Evolutionary conservation across 352 stramenopile genomes (phyloP), one percentile per base, ranked within the genome.

Genomic region (Pythium plurisporium): DNA sequence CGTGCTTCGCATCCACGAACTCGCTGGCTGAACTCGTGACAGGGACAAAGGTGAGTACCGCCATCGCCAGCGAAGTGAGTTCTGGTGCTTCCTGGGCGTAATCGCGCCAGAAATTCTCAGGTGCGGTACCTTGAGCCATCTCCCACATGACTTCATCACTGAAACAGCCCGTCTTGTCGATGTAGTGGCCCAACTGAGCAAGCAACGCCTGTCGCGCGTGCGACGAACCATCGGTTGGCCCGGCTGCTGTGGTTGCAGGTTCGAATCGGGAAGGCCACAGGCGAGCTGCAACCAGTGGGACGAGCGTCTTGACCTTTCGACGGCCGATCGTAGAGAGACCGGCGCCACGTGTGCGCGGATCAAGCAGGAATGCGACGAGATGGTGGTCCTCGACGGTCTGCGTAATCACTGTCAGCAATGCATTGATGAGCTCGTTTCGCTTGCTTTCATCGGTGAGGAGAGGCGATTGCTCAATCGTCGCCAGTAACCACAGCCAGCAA

Each of bases 91-190:
- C 75, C 14, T 76, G 55, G 3, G 57, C 61, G 46, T 78, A 82
- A 50, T 86, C 73, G 5, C 67, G 60, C 75, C 75, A 86, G 41
- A 86, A 86, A 3, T 59, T 33, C 38, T 69, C 63, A 19, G 75
- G 68, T 19, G 46, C 33, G 20, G 63, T 26, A n/a, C 69, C 73
- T 1, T 42, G 53, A 37, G 59, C 78, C 73, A 83, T 78, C 57
- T 83, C 73, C 75, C 75, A 86, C 22, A 52, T 59, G 30, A 86
- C 60, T 4, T 59, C 45, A 54, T 82, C 73, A 2, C 34, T 57
- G 62, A 86, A 86, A 38, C 56, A 53, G 10, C 47, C 66, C 23
- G 69, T 55, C 37, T 72, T 69, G 25, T 75, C 70, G 17, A 66
- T 25, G 50, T 69, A 83, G 30, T 80, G 38, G 10, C 61, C 57